Evolutionary conservation across 257 asterid species (phyloP).

Genomic region (Nicotiana benthamiana): DNA sequence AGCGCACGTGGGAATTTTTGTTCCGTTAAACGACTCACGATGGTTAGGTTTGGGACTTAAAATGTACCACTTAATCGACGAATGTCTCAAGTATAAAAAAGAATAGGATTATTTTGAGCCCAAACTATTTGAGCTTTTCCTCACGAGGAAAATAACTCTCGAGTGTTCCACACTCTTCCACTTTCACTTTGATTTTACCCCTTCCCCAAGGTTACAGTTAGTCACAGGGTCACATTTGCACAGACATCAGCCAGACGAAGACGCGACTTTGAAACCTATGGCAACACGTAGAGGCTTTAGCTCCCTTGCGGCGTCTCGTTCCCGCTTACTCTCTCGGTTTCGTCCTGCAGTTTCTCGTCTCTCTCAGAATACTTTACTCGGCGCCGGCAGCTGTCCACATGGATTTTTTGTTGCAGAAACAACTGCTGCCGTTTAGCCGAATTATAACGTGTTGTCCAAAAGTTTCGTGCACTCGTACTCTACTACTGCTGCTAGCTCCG

Average conservation of each 20-base stretch:
- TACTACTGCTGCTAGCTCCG: slow-evolving; percentile 31
- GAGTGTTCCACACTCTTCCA: not conserved
- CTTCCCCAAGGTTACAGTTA: not conserved
- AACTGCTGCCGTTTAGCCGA: slow-evolving; percentile 13
- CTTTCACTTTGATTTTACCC: not conserved
- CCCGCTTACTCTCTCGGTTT: slow-evolving; percentile 3
- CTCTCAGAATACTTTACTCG: slow-evolving; percentile 14
- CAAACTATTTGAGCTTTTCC: too few species aligned
- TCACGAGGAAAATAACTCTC: not conserved
- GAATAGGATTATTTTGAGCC: too few species aligned
- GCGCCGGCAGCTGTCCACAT: slow-evolving; percentile 2
- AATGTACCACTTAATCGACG: too few species aligned
- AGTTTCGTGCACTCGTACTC: slow-evolving; percentile 40
- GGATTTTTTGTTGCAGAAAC: slow-evolving; percentile 11
- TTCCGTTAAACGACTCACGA: too few species aligned
- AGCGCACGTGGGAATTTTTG: too few species aligned
- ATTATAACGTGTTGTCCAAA: slow-evolving; percentile 3
- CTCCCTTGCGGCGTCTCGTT: slow-evolving; percentile 32
- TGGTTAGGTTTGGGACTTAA: too few species aligned
- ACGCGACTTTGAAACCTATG: not conserved
- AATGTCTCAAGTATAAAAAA: too few species aligned
- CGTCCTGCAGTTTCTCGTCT: slow-evolving; percentile 14
- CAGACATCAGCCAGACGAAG: not conserved
- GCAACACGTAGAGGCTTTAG: slow-evolving; percentile 8
- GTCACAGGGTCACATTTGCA: not conserved